Evolutionary conservation across 176 grass and related monocot species (phyloP).

Genomic region (Cenchrus americanus): DNA sequence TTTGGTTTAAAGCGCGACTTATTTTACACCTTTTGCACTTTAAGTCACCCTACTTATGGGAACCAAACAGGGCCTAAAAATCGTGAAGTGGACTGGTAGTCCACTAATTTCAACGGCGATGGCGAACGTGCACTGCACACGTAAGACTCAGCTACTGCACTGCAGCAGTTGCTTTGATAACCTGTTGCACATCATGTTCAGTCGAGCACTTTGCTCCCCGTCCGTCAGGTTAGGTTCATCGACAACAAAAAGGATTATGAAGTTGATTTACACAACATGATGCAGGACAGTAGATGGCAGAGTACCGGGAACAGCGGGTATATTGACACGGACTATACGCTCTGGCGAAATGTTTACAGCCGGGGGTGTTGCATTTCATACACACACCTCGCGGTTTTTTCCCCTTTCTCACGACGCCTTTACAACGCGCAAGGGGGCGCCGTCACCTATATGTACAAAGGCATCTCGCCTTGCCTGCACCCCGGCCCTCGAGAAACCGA

Average conservation of each 20-base stretch:
- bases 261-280: too few species aligned
- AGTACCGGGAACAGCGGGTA: neutral
- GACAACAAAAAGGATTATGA: too few species aligned
- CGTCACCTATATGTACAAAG: slow-evolving; percentile 31
- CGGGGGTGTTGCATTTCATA: neutral
- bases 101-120: neutral
- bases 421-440: neutral
- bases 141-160: neutral
- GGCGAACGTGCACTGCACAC: neutral
- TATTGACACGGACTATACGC: slow-evolving; percentile 34
- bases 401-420: neutral
- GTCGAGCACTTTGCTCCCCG: neutral
- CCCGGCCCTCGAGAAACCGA: neutral
- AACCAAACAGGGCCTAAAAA: too few species aligned
- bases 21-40: too few species aligned
- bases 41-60: too few species aligned
- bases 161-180: neutral
- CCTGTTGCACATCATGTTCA: too few species aligned
- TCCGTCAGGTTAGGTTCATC: too few species aligned
- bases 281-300: too few species aligned
- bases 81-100: neutral
- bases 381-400: neutral
- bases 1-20: too few species aligned
- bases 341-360: slow-evolving; percentile 30
- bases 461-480: neutral